These are phyloP conservation scores for Polyrhizophydium stewartii DNA, from an alignment of 371 early-diverging fungal species.

Conservation along the genomic window DNA sequence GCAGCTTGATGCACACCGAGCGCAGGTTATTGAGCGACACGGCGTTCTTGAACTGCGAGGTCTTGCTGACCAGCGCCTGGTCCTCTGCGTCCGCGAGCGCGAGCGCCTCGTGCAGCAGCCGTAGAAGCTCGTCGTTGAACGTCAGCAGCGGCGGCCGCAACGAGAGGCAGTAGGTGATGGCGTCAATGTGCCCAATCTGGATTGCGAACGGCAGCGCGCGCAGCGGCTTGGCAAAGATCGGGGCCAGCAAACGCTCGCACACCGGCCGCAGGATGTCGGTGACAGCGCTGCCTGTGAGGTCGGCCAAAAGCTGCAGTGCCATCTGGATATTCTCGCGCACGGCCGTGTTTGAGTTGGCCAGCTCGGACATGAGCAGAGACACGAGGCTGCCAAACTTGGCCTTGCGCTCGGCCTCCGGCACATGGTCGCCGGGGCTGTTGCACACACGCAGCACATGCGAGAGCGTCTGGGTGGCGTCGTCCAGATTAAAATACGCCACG, in stretches of 20 bases:
- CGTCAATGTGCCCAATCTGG: constrained; percentile 98
- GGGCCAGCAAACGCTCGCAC: constrained; percentile 79
- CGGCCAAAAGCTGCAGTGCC: constrained; percentile 75
- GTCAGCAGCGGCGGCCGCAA: constrained; percentile 86
- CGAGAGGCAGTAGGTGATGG: constrained; percentile 91
- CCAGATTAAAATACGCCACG: constrained; percentile 68
- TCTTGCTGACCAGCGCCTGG: constrained; percentile 83
- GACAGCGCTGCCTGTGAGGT: constrained; percentile 69
- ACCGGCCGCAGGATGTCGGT: constrained; percentile 83
- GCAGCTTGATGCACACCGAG: constrained; percentile 90
- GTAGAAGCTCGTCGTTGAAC: constrained; percentile 88
- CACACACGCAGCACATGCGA: constrained; percentile 77
- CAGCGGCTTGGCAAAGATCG: constrained; percentile 96
- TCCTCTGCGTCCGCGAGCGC: constrained; percentile 97
- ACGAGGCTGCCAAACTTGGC: constrained; percentile 56
- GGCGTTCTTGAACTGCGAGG: constrained; percentile 76
- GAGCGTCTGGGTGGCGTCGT: constrained; percentile 72
- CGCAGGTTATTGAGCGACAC: constrained; percentile 80
- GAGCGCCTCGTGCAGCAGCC: constrained; percentile 87
- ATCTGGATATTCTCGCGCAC: constrained; percentile 89
- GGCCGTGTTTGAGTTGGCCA: constrained; percentile 83
- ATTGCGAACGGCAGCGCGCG: constrained; percentile 92
- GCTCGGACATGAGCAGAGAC: constrained; percentile 81
- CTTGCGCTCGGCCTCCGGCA: constrained; percentile 14
- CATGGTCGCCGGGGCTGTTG: constrained; percentile 40